phyloP scores from a whole-genome alignment of 1,284 basidiomycete species.

The Naganishia albida region DNA sequence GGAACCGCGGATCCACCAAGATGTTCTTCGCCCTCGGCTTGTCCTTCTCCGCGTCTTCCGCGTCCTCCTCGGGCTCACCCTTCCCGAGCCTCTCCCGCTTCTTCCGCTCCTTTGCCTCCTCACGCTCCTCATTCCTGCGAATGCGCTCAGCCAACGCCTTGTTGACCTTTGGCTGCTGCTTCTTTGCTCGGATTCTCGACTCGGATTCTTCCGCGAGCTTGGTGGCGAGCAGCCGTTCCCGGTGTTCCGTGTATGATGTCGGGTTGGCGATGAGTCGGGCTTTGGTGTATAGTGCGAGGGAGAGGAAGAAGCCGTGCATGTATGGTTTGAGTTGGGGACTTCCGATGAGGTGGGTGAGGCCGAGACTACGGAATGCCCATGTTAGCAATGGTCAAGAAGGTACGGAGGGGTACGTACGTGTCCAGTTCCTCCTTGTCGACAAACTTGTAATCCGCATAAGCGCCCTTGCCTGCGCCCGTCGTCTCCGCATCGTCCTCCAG shows the following conservation, averaged over 20 bases:
- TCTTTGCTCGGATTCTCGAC: conserved; percentile 80
- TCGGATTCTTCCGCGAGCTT: conserved; percentile 93
- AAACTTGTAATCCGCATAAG: conserved; percentile 98
- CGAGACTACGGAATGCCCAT: conserved; percentile 56
- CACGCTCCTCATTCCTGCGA: conserved; percentile 70
- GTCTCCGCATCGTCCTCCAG: conserved; percentile 79
- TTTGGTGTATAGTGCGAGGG: conserved; percentile 91
- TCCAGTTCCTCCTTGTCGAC: conserved; percentile 84
- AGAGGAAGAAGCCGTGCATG: conserved; percentile 99
- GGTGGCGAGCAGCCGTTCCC: conserved; percentile 80
- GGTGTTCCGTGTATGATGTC: conserved; percentile 90
- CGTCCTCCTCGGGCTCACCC: conserved; percentile 37
- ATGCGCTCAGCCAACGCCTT: conserved; percentile 87
- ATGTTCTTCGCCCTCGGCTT: conserved; percentile 59
- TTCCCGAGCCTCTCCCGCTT: conserved; percentile 58
- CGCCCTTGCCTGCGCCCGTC: conserved; percentile 54
- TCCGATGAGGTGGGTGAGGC: conserved; percentile 91
- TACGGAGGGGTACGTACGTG: conserved; percentile 60
- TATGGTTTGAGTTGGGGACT: conserved; percentile 95
- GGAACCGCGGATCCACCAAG: conserved; percentile 85
- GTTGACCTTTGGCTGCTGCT: conserved; percentile 77
- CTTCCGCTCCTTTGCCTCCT: conserved; percentile 64
- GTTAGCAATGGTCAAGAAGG: background rate
- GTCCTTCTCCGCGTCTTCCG: conserved; percentile 51
- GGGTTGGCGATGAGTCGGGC: conserved; percentile 95